Evolutionary conservation across 371 early-diverging fungal species (phyloP).

Genomic region (Entomophthora muscae): DNA sequence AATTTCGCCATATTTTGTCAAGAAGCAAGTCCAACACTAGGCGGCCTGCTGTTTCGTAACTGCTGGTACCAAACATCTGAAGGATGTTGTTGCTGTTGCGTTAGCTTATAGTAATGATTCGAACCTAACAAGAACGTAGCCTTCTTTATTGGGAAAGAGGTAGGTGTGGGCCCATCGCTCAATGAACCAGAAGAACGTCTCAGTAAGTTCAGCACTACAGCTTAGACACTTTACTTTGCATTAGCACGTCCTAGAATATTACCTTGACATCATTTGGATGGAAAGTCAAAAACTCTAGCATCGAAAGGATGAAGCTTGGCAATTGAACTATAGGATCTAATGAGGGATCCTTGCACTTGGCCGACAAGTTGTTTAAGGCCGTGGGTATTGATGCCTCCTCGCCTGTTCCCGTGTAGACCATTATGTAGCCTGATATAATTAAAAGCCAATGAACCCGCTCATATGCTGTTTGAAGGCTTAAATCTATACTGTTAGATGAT

Average conservation of each 20-base stretch:
- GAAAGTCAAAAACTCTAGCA: conserved; percentile 24
- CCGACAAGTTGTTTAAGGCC: conserved; percentile 35
- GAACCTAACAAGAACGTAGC: conserved; percentile 37
- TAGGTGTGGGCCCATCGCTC: conserved; percentile 61
- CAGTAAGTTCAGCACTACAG: conserved; percentile 51
- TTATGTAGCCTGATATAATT: conserved; percentile 39
- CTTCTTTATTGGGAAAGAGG: conserved; percentile 35
- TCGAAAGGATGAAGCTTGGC: conserved; percentile 28
- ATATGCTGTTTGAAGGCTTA: conserved; percentile 20
- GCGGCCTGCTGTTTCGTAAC: not conserved
- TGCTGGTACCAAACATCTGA: not conserved
- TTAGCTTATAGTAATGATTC: not conserved
- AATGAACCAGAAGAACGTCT: conserved; percentile 54
- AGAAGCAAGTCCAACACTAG: not conserved
- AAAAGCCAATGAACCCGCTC: conserved; percentile 62
- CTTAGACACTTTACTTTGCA: conserved; percentile 17
- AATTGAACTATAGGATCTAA: conserved; percentile 32
- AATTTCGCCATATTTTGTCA: not conserved
- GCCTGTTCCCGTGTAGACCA: conserved; percentile 48
- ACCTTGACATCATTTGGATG: conserved; percentile 27
- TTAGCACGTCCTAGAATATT: not conserved
- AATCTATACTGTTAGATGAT: conserved; percentile 13
- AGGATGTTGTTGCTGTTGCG: not conserved
- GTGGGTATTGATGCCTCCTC: conserved; percentile 54
- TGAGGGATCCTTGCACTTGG: conserved; percentile 15